Percentiles rank a stretch among this genome's conserved stretches.
phyloP scores from a whole-genome alignment of 1,284 basidiomycete genomes.

The Melampsora medusae region DNA sequence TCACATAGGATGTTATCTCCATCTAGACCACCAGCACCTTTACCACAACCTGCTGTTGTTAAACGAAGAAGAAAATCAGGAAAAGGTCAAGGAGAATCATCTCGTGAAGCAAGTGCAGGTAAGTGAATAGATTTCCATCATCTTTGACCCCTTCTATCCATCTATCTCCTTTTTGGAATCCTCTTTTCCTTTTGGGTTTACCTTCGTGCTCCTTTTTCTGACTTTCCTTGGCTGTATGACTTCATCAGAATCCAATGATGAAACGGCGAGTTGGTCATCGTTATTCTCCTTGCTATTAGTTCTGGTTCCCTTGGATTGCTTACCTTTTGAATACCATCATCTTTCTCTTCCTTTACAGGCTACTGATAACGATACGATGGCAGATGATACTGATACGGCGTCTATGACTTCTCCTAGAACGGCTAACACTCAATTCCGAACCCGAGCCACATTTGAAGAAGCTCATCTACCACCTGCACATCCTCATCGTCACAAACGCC shows the following conservation, averaged over 20 bases:
- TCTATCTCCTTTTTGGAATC: background rate
- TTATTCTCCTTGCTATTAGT: too few relatives aligned
- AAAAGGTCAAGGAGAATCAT: constrained; percentile 37
- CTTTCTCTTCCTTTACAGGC: constrained; percentile 10
- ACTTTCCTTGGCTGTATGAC: background rate
- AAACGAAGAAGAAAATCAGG: constrained; percentile 40
- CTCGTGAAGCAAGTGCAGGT: constrained; percentile 42
- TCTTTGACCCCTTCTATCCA: background rate
- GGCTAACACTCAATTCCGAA: constrained; percentile 27
- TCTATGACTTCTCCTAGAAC: constrained; percentile 38
- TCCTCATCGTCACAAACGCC: constrained; percentile 39
- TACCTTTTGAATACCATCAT: background rate
- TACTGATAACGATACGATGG: constrained; percentile 41
- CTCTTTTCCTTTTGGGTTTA: background rate
- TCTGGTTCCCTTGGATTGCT: background rate
- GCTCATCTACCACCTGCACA: constrained; percentile 21
- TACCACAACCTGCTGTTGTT: constrained; percentile 19
- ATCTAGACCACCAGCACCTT: background rate
- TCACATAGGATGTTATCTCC: background rate
- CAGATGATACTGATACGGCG: constrained; percentile 42
- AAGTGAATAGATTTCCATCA: background rate
- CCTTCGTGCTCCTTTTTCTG: constrained; percentile 4
- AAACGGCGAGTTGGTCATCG: constrained; percentile 23
- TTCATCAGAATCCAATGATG: constrained; percentile 38
- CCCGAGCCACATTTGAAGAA: constrained; percentile 31